Evolutionary conservation across 176 grass and related monocot genomes (phyloP).

Genomic region (Aegilops bicornis): DNA sequence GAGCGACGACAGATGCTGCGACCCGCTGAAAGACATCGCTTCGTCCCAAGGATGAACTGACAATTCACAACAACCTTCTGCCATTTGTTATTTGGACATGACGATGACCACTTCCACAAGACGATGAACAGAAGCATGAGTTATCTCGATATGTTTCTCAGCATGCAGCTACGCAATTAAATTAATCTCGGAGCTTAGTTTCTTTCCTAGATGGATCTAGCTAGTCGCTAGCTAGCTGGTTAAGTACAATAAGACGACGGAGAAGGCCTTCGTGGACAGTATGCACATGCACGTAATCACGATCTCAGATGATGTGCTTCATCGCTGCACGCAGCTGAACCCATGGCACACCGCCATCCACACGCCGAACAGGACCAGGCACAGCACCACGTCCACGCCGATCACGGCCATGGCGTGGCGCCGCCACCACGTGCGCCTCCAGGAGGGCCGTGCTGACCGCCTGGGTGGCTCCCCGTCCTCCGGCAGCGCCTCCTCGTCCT

Average conservation of each 20-base stretch:
- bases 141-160: neutral
- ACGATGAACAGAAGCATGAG: neutral
- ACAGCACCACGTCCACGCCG: slow-evolving; percentile 51
- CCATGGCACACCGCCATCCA: slow-evolving; percentile 75
- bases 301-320: neutral
- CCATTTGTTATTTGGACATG: neutral
- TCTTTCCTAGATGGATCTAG: neutral
- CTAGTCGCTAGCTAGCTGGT: neutral
- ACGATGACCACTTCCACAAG: neutral
- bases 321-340: slow-evolving; percentile 54
- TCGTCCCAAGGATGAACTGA: neutral
- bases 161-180: neutral
- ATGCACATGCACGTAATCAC: neutral
- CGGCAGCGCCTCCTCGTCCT: slow-evolving; percentile 4
- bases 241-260: neutral
- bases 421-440: slow-evolving; percentile 39
- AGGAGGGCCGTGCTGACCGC: neutral
- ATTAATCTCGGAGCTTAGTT: neutral
- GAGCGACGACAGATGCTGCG: neutral
- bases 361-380: slow-evolving; percentile 61
- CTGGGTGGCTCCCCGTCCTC: neutral
- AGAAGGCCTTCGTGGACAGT: neutral
- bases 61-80: neutral
- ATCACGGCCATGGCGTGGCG: slow-evolving; percentile 47
- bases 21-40: neutral